Percentiles rank a stretch among this genome's conserved stretches.
Evolutionary conservation across 495 filamentous ascomycete genomes (phyloP).

Genomic region (Tuber indicum): DNA sequence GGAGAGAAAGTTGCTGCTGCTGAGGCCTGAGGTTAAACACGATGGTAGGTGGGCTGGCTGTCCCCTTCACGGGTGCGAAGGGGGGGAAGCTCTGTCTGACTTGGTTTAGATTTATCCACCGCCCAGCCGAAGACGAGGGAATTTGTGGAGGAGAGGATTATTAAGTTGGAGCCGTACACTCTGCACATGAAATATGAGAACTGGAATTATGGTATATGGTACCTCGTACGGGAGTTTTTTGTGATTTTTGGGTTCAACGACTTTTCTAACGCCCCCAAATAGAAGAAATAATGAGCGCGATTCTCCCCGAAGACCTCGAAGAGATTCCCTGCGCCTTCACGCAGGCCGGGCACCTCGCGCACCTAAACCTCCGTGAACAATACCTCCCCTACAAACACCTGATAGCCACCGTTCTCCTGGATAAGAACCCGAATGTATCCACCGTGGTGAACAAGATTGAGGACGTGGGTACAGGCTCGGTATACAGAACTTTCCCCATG

Average conservation of each 20-base stretch:
- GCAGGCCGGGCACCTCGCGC: conserved; percentile 80
- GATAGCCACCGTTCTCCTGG: conserved; percentile 73
- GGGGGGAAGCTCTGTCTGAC: conserved; percentile 20
- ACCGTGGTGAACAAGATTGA: conserved; percentile 97
- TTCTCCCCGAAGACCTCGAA: conserved; percentile 63
- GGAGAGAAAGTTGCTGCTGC: conserved; percentile 64
- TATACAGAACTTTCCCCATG: conserved; percentile 88
- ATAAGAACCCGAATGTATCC: conserved; percentile 70
- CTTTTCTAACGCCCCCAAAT: neutral
- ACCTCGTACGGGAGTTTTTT: neutral
- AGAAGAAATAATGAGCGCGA: conserved; percentile 76
- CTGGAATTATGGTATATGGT: conserved; percentile 67
- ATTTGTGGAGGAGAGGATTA: conserved; percentile 57
- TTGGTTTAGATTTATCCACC: conserved; percentile 59
- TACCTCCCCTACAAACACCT: conserved; percentile 76
- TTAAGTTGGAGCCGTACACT: conserved; percentile 65
- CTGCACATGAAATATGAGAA: conserved; percentile 73
- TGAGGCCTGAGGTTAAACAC: conserved; percentile 61
- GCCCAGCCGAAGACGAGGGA: conserved; percentile 65
- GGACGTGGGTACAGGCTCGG: conserved; percentile 72
- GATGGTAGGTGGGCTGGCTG: conserved; percentile 52
- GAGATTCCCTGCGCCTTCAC: conserved; percentile 84
- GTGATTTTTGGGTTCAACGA: conserved; percentile 7
- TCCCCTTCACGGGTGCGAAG: conserved; percentile 7
- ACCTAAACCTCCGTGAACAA: conserved; percentile 78